phyloP scores from a whole-genome alignment of 2,329 filamentous ascomycete genomes.

The Venturia asperata region DNA sequence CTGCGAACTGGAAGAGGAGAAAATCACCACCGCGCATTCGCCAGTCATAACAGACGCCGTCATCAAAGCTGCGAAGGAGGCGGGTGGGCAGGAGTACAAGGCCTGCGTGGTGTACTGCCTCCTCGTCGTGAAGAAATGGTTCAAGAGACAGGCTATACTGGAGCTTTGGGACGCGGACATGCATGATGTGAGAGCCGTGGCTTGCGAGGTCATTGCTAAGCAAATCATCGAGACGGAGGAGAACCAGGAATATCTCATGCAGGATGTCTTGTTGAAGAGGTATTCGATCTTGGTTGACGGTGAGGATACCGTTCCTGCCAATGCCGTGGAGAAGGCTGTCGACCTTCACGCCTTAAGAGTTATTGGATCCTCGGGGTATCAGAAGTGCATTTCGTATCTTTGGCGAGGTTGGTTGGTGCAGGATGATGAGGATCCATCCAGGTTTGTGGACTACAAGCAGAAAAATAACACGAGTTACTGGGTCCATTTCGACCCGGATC shows the following conservation, averaged over 20 bases:
- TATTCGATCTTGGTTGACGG: conserved; percentile 75
- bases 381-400: conserved; percentile 87
- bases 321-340: conserved; percentile 88
- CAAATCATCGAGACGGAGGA: conserved; percentile 77
- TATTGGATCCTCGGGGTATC: conserved; percentile 88
- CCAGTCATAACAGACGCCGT: conserved; percentile 76
- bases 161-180: conserved; percentile 93
- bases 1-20: conserved; percentile 73
- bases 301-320: conserved; percentile 65
- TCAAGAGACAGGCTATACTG: conserved; percentile 65
- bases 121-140: conserved; percentile 67
- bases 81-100: conserved; percentile 65
- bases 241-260: conserved; percentile 68
- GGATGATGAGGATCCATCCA: conserved; percentile 81
- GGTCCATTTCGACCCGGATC: conserved; percentile 83
- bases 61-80: conserved; percentile 70
- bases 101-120: conserved; percentile 81
- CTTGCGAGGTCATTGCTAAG: conserved; percentile 91
- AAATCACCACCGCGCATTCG: conserved; percentile 74
- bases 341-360: conserved; percentile 84
- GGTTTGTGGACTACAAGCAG: conserved; percentile 79
- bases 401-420: conserved; percentile 98
- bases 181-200: conserved; percentile 67
- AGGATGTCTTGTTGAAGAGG: conserved; percentile 74
- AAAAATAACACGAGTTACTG: conserved; percentile 73